Evolutionary conservation across 768 basidiomycete species (phyloP), one percentile per base, ranked within the genome.

Genomic region (Hirschioporus abietinus): DNA sequence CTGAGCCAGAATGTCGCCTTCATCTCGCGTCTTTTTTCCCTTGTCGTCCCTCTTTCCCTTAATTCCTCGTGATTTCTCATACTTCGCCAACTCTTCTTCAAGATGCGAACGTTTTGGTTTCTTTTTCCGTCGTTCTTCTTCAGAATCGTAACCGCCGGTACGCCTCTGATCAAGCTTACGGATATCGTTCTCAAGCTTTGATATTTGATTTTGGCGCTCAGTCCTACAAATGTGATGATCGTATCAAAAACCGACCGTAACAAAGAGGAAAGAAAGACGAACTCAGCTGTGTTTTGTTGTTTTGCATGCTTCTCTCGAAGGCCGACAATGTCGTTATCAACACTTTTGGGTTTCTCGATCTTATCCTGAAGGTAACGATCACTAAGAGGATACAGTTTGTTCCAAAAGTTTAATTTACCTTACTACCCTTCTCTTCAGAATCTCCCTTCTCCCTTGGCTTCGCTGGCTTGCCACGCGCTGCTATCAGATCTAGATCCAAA

Each of bases 171-270:
- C 81, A 7, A 96, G 85, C 68, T 86, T 89, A 26, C 92, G 89
- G 65, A 98, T 91, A 60, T 94, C 91, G 7, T 86, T 87, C 76
- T 98, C 93, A 88, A 98, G 92, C 71, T 85, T 89, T 70, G 88
- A 89, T 63, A 97, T 92, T 74, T 95, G 88, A 7, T 86, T 81
- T 72, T 89, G 85, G 24, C 91, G 90, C 12, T 52, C 42, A 10
- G 42, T 52, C 42, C 42, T 52, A 84, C 77, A 35, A 82, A 81
- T 94, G 66, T 4, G 60, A 36, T 30, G 5, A 24, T 63, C 63
- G 67, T 25, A 35, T 36, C 62, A 63, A 34, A 30, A 52, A 34
- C 17, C 9, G n/a, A 35, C 65, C 42, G 6, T 30, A 30, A n/a
- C 24, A 65, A 25, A 35, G 34, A 61, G 60, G 26, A 35, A 60